Percentiles rank a stretch among this genome's conserved stretches.
These are phyloP conservation scores for Mycena vitilis DNA, from an alignment of 768 basidiomycete species.

Conservation along the genomic window DNA sequence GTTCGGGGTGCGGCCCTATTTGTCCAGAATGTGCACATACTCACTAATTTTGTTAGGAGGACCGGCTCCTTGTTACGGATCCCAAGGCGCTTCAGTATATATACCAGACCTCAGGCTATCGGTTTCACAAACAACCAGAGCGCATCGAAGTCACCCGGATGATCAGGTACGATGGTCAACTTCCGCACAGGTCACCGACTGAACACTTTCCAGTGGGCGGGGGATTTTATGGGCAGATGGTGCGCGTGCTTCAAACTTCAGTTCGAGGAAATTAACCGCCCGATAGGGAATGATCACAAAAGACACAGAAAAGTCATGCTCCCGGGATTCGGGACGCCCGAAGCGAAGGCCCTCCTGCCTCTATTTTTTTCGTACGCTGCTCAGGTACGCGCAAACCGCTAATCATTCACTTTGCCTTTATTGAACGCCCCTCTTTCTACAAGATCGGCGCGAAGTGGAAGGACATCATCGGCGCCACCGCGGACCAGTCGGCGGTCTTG, in stretches of 20 bases:
- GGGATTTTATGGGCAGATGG: slow-evolving; percentile 48
- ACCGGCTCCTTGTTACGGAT: slow-evolving; percentile 59
- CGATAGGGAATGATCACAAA: slow-evolving; percentile 54
- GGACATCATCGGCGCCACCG: slow-evolving; percentile 45
- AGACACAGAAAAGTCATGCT: slow-evolving; percentile 59
- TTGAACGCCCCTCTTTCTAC: slow-evolving; percentile 12
- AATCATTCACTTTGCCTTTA: slow-evolving; percentile 23
- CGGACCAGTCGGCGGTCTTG: slow-evolving; percentile 45
- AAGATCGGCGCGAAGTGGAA: slow-evolving; percentile 56
- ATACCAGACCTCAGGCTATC: slow-evolving; percentile 56
- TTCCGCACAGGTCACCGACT: slow-evolving; percentile 24
- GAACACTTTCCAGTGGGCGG: slow-evolving; percentile 33
- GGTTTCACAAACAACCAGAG: slow-evolving; percentile 54
- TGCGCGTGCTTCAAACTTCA: slow-evolving; percentile 19
- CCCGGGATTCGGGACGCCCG: slow-evolving; percentile 60
- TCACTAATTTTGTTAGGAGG: slow-evolving; percentile 45
- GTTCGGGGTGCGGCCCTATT: slow-evolving; percentile 47
- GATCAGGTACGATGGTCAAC: slow-evolving; percentile 26
- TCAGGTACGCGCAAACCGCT: slow-evolving; percentile 33
- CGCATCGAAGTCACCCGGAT: slow-evolving; percentile 51
- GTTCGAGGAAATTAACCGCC: slow-evolving; percentile 1
- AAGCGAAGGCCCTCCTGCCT: slow-evolving; percentile 53
- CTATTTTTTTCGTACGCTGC: slow-evolving; percentile 54
- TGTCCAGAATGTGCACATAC: slow-evolving; percentile 4
- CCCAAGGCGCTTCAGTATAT: slow-evolving; percentile 62